Evolutionary conservation across 2,329 filamentous ascomycete species (phyloP).

Genomic region (Sporothrix inflata): DNA sequence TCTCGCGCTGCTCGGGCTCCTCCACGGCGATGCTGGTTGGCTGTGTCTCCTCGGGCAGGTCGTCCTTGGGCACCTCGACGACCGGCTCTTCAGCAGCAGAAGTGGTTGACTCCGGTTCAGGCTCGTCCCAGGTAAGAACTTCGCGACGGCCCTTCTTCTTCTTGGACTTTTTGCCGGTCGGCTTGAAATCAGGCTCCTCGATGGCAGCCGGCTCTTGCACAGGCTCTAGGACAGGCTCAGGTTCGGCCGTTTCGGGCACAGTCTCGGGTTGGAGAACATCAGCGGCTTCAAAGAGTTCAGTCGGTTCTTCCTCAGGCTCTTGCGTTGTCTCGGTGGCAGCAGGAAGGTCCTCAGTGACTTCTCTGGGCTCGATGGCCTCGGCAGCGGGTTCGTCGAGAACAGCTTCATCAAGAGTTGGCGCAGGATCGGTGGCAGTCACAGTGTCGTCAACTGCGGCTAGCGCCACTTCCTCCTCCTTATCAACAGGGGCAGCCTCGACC

Average conservation of each 20-base stretch:
- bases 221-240: background rate
- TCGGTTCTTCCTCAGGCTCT: background rate
- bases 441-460: background rate
- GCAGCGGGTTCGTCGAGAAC: background rate
- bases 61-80: background rate
- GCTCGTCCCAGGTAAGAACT: background rate
- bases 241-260: background rate
- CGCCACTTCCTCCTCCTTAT: background rate
- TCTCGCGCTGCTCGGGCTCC: background rate
- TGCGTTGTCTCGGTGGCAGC: background rate
- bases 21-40: too few species aligned
- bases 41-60: background rate
- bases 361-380: background rate
- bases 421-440: background rate
- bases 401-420: background rate
- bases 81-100: background rate
- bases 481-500: background rate
- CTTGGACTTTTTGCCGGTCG: slow-evolving; percentile 20
- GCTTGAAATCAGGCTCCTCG: background rate
- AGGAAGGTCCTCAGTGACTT: background rate
- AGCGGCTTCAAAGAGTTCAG: background rate
- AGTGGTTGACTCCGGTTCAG: background rate
- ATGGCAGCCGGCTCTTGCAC: background rate
- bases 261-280: background rate
- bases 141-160: slow-evolving; percentile 9